Evolutionary conservation across 2,329 filamentous ascomycete genomes (phyloP).

Genomic region (Fusarium sp.): DNA sequence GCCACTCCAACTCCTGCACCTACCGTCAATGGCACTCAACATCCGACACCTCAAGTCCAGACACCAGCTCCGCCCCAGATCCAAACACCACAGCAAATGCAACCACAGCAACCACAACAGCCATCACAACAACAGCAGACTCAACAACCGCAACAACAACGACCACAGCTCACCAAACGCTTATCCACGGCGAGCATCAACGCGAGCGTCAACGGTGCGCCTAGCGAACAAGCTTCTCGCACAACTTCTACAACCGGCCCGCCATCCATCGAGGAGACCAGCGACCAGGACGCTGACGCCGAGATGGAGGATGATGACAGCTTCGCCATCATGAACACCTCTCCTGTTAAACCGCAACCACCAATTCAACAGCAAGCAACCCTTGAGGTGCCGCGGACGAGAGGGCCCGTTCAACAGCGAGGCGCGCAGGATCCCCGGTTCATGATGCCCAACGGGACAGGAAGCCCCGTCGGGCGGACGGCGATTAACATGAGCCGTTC

Average conservation of each 20-base stretch:
- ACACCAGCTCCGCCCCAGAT: constrained; percentile 34
- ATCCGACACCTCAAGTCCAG: constrained; percentile 34
- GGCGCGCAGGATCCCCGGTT: constrained; percentile 53
- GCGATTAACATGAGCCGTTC: constrained; percentile 57
- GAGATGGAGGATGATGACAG: constrained; percentile 71
- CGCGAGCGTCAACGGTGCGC: constrained; percentile 49
- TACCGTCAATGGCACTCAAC: constrained; percentile 38
- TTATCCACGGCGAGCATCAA: constrained; percentile 53
- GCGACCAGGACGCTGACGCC: constrained; percentile 57
- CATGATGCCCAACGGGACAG: constrained; percentile 57
- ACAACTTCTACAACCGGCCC: constrained; percentile 52
- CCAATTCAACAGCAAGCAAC: constrained; percentile 55
- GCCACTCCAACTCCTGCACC: constrained; percentile 35
- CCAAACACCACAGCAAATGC: constrained; percentile 19
- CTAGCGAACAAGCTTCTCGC: constrained; percentile 50
- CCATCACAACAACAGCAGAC: constrained; percentile 10
- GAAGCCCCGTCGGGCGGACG: constrained; percentile 51
- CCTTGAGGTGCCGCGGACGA: constrained; percentile 58
- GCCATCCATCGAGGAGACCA: constrained; percentile 60
- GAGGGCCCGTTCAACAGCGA: constrained; percentile 52
- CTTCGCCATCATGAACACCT: constrained; percentile 63
- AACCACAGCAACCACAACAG: constrained; percentile 30
- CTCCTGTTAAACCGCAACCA: constrained; percentile 53
- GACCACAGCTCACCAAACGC: constrained; percentile 42
- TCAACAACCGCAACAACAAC: constrained; percentile 17